phyloP scores from a whole-genome alignment of 441 rosid genomes.

The California macrophylla region DNA sequence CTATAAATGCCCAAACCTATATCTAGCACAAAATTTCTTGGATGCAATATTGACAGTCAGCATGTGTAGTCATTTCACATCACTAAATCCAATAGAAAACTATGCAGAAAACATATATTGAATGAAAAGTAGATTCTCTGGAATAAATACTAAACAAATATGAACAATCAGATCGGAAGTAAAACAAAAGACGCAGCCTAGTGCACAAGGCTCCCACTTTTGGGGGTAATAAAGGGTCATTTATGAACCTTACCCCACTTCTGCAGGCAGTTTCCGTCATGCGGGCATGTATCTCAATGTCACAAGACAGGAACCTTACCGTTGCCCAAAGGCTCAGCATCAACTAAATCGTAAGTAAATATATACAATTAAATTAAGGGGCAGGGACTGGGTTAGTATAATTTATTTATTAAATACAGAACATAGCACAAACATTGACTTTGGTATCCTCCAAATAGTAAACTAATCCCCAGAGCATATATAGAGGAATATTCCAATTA shows the following conservation, averaged over 20 bases:
- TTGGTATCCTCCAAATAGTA: conserved; percentile 16
- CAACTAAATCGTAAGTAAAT: not conserved
- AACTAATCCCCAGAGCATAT: conserved; percentile 36
- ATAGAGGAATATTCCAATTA: conserved; percentile 42
- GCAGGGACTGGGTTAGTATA: not conserved
- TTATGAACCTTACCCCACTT: not conserved
- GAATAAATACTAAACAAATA: not conserved
- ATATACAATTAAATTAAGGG: not conserved
- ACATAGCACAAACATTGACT: conserved; percentile 36
- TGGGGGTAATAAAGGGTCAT: not conserved
- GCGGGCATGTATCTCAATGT: not conserved
- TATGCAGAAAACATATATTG: not conserved
- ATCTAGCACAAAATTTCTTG: not conserved
- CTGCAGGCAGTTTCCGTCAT: not conserved
- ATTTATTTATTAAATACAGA: conserved; percentile 11
- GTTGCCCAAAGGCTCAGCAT: not conserved
- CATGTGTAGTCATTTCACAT: not conserved
- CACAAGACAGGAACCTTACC: not conserved
- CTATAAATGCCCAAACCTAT: not conserved
- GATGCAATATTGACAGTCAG: not conserved
- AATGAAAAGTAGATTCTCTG: not conserved
- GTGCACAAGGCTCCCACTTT: not conserved
- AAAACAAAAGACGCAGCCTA: not conserved
- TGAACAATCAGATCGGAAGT: not conserved
- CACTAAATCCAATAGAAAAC: not conserved